Evolutionary conservation across 768 basidiomycete genomes (phyloP), one percentile per base, ranked within the genome.

Genomic region (Nidula microcarpa): DNA sequence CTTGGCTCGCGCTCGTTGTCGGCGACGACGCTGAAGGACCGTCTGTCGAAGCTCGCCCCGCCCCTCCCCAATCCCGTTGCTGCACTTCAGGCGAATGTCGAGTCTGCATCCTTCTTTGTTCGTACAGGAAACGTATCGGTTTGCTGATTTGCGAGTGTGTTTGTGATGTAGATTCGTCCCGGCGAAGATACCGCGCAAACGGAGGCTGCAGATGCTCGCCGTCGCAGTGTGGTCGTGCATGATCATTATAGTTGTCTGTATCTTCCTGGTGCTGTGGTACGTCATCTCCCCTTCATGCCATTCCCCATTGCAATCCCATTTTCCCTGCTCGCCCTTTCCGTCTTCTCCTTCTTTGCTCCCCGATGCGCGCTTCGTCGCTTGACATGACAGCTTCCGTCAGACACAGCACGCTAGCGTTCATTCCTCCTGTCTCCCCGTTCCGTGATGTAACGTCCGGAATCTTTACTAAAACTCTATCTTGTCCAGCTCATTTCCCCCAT

Each of bases 201-300:
- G 94, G 59, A 77, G 94, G 60, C 67, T 96, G 54, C 95, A 98
- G 74, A 98, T 91, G 60, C 74, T 93, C 57, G 87, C 83, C 0
- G 96, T 98, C 45, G 91, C 94, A 13, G 58, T 85, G 49, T 96
- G 91, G 93, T 90, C 91, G 32, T 81, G 87, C n/a, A 72, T 86
- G 67, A 84, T 97, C 50, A 79, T 89, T 2, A 75, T 88, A 52
- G 79, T 79, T 16, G 67, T 81, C 11, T 80, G 80, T 58, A 49
- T 81, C 43, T 97, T 94, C 74, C 74, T 96, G 34, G 64, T 89
- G n/a, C 76, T 94, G 44, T 87, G 90, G 95, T 94, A 62, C 64
- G 88, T 77, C 43, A 23, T 46, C 33, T 11, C 6, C 37, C 36
- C 35, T 30, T 52, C 50, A 18, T 33, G 32, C 16, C 51, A 11